Evolutionary conservation across 257 asterid genomes (phyloP).

Genomic region (Euphrasia confusa): DNA sequence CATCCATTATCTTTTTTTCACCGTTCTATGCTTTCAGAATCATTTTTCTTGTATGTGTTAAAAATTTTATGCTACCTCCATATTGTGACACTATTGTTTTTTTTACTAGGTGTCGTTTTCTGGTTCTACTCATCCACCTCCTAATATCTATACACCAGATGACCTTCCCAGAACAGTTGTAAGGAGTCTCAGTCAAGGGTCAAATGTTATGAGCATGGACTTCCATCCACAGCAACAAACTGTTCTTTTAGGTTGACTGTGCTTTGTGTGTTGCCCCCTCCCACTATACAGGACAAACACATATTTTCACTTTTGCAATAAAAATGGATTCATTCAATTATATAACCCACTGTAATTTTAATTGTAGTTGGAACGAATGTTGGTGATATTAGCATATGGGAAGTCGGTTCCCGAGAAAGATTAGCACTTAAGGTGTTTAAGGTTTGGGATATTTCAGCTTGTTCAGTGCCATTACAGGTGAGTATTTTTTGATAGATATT

Average conservation of each 20-base stretch:
- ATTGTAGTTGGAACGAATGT: slow-evolving; percentile 91
- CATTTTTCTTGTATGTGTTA: slow-evolving; percentile 6
- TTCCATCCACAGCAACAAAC: slow-evolving; percentile 97
- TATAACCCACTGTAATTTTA: slow-evolving; percentile 17
- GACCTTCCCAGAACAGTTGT: slow-evolving; percentile 90
- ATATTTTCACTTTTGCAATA: neutral
- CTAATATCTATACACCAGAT: slow-evolving; percentile 69
- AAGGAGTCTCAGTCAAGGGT: slow-evolving; percentile 86
- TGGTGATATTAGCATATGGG: slow-evolving; percentile 99
- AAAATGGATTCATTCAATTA: neutral
- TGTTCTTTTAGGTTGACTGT: slow-evolving; percentile 76
- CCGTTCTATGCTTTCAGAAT: neutral
- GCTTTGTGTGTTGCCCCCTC: neutral
- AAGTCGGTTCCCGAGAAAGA: slow-evolving; percentile 87
- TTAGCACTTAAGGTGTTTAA: slow-evolving; percentile 71
- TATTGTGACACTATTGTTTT: slow-evolving; percentile 25
- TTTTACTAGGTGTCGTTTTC: slow-evolving; percentile 72
- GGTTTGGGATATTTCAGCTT: slow-evolving; percentile 82
- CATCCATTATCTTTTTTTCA: slow-evolving; percentile 17
- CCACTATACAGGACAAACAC: neutral
- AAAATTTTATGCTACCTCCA: slow-evolving; percentile 10
- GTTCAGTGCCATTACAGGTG: slow-evolving; percentile 90
- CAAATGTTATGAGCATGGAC: slow-evolving; percentile 97
- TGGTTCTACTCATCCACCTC: slow-evolving; percentile 63
- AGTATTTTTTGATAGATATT: slow-evolving; percentile 26